Percentiles rank a stretch among this genome's conserved stretches.
Evolutionary conservation across 768 basidiomycete genomes (phyloP).

Genomic region (Rhodotorula paludigena): DNA sequence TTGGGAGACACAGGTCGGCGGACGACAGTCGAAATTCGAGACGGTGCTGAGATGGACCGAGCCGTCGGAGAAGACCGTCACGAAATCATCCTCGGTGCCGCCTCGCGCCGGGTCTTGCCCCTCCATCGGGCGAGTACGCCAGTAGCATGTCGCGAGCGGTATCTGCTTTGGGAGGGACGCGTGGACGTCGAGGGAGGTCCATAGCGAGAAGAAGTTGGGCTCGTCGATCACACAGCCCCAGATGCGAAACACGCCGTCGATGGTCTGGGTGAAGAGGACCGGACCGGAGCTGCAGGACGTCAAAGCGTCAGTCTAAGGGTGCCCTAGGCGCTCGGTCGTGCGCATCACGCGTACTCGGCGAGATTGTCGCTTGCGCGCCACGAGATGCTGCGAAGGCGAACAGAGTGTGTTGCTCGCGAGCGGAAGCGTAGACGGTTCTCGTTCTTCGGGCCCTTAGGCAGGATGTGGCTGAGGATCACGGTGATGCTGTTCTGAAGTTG

Average conservation of each 20-base stretch:
- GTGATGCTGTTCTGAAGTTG: slow-evolving; percentile 3
- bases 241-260: slow-evolving; percentile 31
- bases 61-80: slow-evolving; percentile 34
- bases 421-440: slow-evolving; percentile 7
- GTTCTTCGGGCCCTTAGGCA: background rate
- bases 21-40: slow-evolving; percentile 36
- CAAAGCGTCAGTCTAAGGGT: background rate
- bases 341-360: slow-evolving; percentile 11
- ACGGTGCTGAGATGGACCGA: slow-evolving; percentile 21
- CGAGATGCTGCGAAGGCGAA: slow-evolving; percentile 2
- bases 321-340: background rate
- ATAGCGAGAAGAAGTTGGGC: slow-evolving; percentile 40
- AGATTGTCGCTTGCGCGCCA: slow-evolving; percentile 18
- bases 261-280: slow-evolving; percentile 36
- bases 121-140: slow-evolving; percentile 12
- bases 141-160: slow-evolving; percentile 17
- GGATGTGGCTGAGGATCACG: slow-evolving; percentile 7
- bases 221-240: slow-evolving; percentile 42
- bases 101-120: background rate
- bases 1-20: slow-evolving; percentile 39
- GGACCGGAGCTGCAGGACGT: slow-evolving; percentile 10
- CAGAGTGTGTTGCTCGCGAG: slow-evolving; percentile 6
- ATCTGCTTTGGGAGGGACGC: slow-evolving; percentile 2
- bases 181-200: slow-evolving; percentile 22
- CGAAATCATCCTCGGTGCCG: slow-evolving; percentile 26